Evolutionary conservation across 2,329 filamentous ascomycete species (phyloP), one percentile per base, ranked within the genome.

Genomic region (Phialophora macrospora): DNA sequence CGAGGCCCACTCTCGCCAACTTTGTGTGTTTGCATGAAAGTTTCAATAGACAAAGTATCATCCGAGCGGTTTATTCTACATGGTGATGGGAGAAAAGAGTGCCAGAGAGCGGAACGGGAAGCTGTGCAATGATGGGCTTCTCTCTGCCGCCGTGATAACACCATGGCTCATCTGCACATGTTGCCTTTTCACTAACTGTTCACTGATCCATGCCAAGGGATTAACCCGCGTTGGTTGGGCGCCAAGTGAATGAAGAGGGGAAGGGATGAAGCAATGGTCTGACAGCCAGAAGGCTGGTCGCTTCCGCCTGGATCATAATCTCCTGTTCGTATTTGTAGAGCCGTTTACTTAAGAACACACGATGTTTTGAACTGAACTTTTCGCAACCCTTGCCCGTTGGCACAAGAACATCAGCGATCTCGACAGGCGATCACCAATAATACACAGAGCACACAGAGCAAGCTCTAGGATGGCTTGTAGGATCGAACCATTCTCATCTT

Each of bases 401-500:
- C 38, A n/a, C 14, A 8, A 1, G 14, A 8, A 44, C 38, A n/a
- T 44, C 17, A 1, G 38, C n/a, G 38, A 20, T 44, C 17, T 44
- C 17, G 17, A 44, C 7, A 44, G 14, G n/a, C 38, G 38, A n/a
- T 8, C 38, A 44, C 14, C 17, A n/a, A 44, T 44, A 17, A 44
- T 44, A n/a, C 38, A 41, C n/a, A n/a, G n/a, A n/a, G n/a, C n/a
- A n/a, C n/a, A n/a, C 3, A n/a, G 38, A 44, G 17, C 14, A n/a
- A n/a, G 14, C 38, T 20, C 38, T 44, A 44, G 38, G 38, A 44
- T 44, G 38, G 34, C 41, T 41, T 26, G 46, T 57, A 62, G 28
- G 55, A 60, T 9, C 58, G 58, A 11, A 63, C 67, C 46, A 66
- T 32, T 57, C 64, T 64, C 64, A 65, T 69, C 59, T 65, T 69